Evolutionary conservation across 805 yeast genomes (phyloP).

Genomic region (Grigorovia yakushimaensis): DNA sequence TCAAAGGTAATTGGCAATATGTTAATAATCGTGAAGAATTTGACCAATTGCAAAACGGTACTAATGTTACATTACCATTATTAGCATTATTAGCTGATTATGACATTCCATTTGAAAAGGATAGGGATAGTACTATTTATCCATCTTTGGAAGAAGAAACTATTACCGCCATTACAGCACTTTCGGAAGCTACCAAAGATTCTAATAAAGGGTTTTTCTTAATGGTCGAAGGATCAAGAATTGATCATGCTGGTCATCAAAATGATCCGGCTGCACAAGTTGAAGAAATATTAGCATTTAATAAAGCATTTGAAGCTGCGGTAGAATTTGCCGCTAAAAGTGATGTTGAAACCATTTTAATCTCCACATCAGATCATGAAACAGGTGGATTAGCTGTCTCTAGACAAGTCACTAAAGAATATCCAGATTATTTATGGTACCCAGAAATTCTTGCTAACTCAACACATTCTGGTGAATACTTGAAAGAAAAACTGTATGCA

Average conservation of each 20-base stretch:
- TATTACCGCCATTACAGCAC: constrained; percentile 58
- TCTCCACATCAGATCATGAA: constrained; percentile 89
- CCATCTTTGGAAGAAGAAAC: constrained; percentile 81
- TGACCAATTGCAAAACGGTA: constrained; percentile 46
- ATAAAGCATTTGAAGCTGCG: constrained; percentile 69
- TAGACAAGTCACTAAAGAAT: constrained; percentile 54
- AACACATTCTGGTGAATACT: constrained; percentile 67
- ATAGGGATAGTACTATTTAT: constrained; percentile 47
- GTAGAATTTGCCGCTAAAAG: constrained; percentile 55
- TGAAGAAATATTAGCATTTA: constrained; percentile 80
- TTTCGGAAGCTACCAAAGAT: constrained; percentile 56
- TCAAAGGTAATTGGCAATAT: constrained; percentile 54
- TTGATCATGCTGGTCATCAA: constrained; percentile 91
- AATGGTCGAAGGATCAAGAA: constrained; percentile 83
- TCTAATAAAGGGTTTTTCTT: constrained; percentile 80
- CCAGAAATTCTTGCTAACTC: constrained; percentile 68
- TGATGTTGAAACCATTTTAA: constrained; percentile 66
- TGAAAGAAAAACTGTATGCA: constrained; percentile 37
- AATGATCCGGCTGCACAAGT: constrained; percentile 95
- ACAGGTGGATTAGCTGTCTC: constrained; percentile 92
- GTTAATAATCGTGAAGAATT: constrained; percentile 52
- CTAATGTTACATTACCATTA: constrained; percentile 63
- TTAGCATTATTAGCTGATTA: constrained; percentile 64
- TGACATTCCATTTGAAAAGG: constrained; percentile 81
- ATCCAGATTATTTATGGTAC: constrained; percentile 84